Base-by-base conservation (phyloP, 1,284 basidiomycete species). In the Singerocomus inundabilis region DNA sequence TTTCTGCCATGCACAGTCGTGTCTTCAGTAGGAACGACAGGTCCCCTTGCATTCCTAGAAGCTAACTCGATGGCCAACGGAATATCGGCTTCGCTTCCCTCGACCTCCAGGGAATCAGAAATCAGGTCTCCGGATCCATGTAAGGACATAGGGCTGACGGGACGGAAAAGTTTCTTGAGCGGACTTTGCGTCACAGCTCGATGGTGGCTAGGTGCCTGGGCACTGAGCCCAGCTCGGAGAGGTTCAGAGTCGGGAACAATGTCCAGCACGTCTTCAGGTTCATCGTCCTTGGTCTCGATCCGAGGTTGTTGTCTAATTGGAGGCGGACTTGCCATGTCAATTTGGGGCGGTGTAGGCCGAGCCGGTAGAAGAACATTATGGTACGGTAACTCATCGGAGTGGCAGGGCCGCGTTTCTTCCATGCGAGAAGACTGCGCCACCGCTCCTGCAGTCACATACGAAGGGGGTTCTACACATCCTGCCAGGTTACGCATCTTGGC, bases 161-260 rank as follows among this genome's bases (percentile, higher is more conserved):
- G 44, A 8, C 10, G 49, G 21, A 64, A 60, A 21, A 11, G 6
- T 16, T 57, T 52, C 44, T 56, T 64, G 10, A 38, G 45, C 24
- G 60, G 61, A 46, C 50, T 54, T 21, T 45, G 48, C 13, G 24
- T 44, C 34, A 46, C 28, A 25, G 32, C 32, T 33, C 38, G 49
- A 41, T 44, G 36, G n/a, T 33, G 48, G 25, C 37, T 36, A 33
- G 53, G 46, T 16, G 53, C 46, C 37, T 48, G 41, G 32, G 36
- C 11, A 28, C 49, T 41, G 6, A 37, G 33, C 18, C 44, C 65
- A 36, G 54, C 60, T 48, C 54, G 55, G 49, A 64, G 53, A 39
- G 79, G 77, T 49, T 82, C 80, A 7, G 80, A 84, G 58, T 84
- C 82, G 5, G 82, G 81, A 16, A 85, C 69, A 45, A 82, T 46